Percentiles rank a stretch among this genome's conserved stretches.
Conservation (phyloP, 2,329 filamentous ascomycete genomes). For the Exophiala spinifera region DNA sequence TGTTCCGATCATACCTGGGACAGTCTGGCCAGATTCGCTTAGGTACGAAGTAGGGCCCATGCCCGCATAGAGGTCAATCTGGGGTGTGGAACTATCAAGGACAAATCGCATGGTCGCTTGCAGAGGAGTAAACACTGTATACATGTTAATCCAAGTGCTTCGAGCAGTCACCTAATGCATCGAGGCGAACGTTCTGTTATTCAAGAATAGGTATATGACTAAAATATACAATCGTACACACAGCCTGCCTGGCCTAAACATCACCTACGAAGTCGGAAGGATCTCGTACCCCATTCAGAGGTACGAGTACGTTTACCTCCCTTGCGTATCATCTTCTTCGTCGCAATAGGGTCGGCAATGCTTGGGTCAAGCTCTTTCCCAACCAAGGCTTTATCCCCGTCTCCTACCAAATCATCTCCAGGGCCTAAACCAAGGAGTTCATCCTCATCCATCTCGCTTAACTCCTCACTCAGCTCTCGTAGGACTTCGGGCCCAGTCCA, state of each 20-base stretch:
- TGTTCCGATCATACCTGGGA: too few species aligned
- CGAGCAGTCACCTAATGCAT: too few species aligned
- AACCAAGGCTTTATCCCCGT: not conserved
- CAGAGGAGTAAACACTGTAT: not conserved
- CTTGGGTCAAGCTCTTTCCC: conserved; percentile 1
- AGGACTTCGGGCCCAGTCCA: conserved; percentile 71
- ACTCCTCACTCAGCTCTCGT: conserved; percentile 73
- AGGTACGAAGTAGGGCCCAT: not conserved
- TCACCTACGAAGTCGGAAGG: conserved; percentile 18
- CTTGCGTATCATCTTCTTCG: conserved; percentile 10
- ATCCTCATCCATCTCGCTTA: conserved; percentile 90
- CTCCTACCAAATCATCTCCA: conserved; percentile 43
- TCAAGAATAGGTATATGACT: conserved; percentile 3
- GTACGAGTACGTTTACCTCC: conserved; percentile 8
- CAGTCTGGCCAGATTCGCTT: conserved; percentile 3
- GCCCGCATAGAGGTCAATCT: not conserved
- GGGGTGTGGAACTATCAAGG: not conserved
- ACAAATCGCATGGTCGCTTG: not conserved
- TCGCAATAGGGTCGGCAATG: conserved; percentile 3
- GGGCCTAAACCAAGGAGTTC: conserved; percentile 68
- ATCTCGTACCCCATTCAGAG: conserved; percentile 18
- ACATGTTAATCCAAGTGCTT: not conserved
- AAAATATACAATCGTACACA: conserved; percentile 6
- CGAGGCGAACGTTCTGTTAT: not conserved
- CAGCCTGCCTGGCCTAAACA: not conserved